These are phyloP conservation scores for Suhomyces yuchorum DNA, from an alignment of 1,139 yeast species.

Conservation along the genomic window DNA sequence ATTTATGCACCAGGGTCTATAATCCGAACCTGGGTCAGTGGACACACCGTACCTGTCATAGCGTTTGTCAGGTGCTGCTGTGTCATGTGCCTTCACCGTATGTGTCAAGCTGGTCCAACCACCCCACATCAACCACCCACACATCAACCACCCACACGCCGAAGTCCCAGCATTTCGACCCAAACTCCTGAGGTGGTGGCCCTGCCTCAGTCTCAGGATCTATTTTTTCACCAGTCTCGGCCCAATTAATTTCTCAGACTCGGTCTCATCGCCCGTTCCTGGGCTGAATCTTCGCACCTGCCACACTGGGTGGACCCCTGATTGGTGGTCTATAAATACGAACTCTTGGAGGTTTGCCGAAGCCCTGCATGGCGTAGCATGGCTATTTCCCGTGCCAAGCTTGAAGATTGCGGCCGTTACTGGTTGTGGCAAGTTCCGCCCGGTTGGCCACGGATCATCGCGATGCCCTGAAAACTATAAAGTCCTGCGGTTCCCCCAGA, in stretches of 20 bases:
- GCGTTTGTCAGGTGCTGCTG: too few relatives aligned
- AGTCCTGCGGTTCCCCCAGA: neutral
- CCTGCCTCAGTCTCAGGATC: too few relatives aligned
- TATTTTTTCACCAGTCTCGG: too few relatives aligned
- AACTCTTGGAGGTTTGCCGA: neutral
- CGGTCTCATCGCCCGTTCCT: neutral
- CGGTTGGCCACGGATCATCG: neutral
- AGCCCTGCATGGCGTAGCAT: neutral
- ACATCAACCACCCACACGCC: too few relatives aligned
- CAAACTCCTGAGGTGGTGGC: too few relatives aligned
- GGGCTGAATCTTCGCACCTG: neutral
- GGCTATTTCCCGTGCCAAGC: slow-evolving; percentile 1
- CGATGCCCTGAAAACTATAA: slow-evolving; percentile 4
- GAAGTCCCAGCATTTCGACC: too few relatives aligned
- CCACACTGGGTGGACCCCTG: slow-evolving; percentile 3
- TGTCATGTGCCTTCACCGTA: too few relatives aligned
- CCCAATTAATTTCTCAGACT: neutral
- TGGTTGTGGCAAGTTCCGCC: slow-evolving; percentile 1
- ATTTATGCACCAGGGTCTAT: neutral
- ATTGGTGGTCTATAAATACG: slow-evolving; percentile 2
- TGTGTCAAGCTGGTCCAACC: too few relatives aligned
- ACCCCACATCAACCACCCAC: too few relatives aligned
- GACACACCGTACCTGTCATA: too few relatives aligned
- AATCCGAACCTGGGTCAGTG: neutral
- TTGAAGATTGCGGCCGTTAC: neutral